Base-by-base conservation (phyloP, 495 filamentous ascomycete genomes). In the Emericellopsis terricola region DNA sequence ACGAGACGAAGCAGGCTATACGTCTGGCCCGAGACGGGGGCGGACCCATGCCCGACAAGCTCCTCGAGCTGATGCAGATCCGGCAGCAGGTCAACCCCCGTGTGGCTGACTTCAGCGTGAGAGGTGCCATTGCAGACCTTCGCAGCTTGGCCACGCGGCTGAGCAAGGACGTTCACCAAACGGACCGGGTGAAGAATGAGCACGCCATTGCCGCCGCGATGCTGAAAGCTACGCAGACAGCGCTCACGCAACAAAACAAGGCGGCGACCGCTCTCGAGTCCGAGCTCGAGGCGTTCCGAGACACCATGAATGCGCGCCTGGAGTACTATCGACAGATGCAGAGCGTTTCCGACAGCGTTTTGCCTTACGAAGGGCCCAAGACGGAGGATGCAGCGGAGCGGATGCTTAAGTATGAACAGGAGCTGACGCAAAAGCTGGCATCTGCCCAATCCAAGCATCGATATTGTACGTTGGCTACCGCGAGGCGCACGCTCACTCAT, bases 281-380 rank as follows among this genome's bases (percentile, higher is more conserved):
- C 44, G 87, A 94, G 44, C 47, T 84, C 3, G 74, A 86, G 23
- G 50, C 73, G 23, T 89, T 93, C 46, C 74, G 69, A 18, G 65
- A 69, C 21, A 70, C 77, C 0, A 78, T 82, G 65, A 94, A 94
- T 44, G 62, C 72, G 31, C 71, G 87, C 9, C 55, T 92, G 4
- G 82, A 87, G 26, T 94, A 78, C 40, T 94, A 94, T 50, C 71
- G 77, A 0, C 87, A 94, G 43, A 57, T 97, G 14, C 87, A 94
- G 47, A 65, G 69, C 13, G 71, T 94, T 21, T 94, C 87, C 0
- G 85, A 94, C 52, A 83, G 67, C 15, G 81, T 94, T 1, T 69
- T 65, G 7, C 76, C 78, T 6, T 77, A 77, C 28, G 73, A 81
- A 67, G 44, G 51, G 51, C 23, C 50, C 40, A 29, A 44, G 40